Base-by-base conservation (phyloP, 495 filamentous ascomycete genomes). In the Podospora sp. region DNA sequence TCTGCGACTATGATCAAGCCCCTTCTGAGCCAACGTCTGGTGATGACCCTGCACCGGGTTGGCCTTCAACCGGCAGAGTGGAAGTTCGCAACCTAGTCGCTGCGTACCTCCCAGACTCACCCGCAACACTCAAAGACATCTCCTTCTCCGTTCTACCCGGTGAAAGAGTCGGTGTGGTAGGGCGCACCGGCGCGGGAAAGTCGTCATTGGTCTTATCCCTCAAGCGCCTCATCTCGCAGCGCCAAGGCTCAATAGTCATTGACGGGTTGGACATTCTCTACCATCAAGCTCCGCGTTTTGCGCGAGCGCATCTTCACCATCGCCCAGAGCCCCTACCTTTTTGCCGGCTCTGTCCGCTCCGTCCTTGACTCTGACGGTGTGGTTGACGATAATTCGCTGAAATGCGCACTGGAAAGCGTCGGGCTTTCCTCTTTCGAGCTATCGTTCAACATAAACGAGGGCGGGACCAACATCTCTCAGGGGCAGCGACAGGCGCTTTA, bases 401-500 rank as follows among this genome's bases (percentile, higher is more conserved):
- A 77, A 33, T 81, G 84, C 53, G 87, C 85, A 0, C 77, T 91
- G 6, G 60, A 58, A 46, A 40, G 53, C 9, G 65, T 58, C 25
- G 24, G 33, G 62, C 35, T 46, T 52, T 26, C 20, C 36, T 35
- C 27, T 61, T 65, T 63, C 24, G 68, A 75, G 65, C 71, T 78
- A 22, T 72, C 71, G 1, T 69, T 68, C 6, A 67, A 68, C 24
- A 68, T 76, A 62, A 67, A 60, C 56, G 70, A 69, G 0, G 75
- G 78, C 18, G 85, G 85, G 14, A 75, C 77, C 70, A 88, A 85
- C 65, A 76, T 87, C 12, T 82, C 78, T 0, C 84, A 83, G 22
- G 85, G 85, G 6, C 85, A 87, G 74, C 88, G 86, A 62, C 91
- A 93, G 72, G 79, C 90, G 29, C 80, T 92, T 20, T 90, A 89